phyloP scores from a whole-genome alignment of 2,329 filamentous ascomycete genomes.

The Colletotrichum liriopes region DNA sequence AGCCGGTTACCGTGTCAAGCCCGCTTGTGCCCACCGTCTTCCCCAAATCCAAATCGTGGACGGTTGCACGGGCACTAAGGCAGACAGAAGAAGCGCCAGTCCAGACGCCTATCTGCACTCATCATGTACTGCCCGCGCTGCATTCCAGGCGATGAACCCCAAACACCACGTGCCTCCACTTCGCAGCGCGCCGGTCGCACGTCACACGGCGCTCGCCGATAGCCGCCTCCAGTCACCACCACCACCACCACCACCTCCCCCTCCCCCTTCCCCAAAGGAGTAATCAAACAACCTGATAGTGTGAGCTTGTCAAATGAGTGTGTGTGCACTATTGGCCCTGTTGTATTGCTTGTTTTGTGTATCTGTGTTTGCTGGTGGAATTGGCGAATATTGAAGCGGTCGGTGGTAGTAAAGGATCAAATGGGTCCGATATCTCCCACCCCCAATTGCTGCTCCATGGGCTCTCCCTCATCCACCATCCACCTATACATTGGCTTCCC shows the following conservation, averaged over 20 bases:
- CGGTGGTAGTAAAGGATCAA: no score
- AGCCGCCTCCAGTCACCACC: conserved; percentile 24
- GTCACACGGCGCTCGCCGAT: conserved; percentile 45
- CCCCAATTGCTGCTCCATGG: no score
- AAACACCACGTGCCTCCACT: neutral
- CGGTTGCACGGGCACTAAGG: neutral
- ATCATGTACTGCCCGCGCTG: neutral
- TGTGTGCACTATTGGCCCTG: no score
- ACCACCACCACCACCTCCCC: neutral
- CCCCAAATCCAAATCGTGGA: neutral
- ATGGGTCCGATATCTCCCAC: no score
- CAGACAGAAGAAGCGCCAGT: neutral
- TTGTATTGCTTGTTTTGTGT: no score
- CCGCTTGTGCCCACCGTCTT: neutral
- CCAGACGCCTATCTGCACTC: neutral
- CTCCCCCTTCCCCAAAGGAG: neutral
- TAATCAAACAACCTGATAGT: no score
- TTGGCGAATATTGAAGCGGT: no score
- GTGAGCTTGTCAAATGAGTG: no score
- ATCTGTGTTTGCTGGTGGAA: no score
- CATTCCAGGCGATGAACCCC: conserved; percentile 25
- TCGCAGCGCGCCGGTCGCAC: conserved; percentile 34
- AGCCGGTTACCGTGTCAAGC: neutral
- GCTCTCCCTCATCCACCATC: no score
- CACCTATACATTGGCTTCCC: no score